Evolutionary conservation across 768 basidiomycete species (phyloP).

Genomic region (Rhodotorula sphaerocarpa): DNA sequence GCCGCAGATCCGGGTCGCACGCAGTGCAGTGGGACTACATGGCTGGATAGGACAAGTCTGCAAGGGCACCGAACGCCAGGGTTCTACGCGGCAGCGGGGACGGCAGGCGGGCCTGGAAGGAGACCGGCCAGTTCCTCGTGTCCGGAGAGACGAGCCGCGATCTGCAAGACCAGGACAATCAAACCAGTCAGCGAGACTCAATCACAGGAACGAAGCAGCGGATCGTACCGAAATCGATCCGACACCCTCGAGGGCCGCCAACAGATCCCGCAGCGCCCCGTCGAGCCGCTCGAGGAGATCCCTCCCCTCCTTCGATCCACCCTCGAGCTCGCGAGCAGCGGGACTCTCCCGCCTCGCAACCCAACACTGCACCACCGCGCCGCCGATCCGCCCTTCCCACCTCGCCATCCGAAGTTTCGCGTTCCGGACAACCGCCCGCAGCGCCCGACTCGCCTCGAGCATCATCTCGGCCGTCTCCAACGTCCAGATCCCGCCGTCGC

Average conservation of each 20-base stretch:
- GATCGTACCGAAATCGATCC: background rate
- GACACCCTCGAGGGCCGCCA: background rate
- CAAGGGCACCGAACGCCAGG: too few species aligned
- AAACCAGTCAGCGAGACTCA: too few species aligned
- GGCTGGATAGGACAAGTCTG: too few species aligned
- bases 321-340: background rate
- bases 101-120: too few species aligned
- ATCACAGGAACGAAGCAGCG: background rate
- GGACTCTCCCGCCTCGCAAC: slow-evolving; percentile 2
- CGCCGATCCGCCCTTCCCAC: slow-evolving; percentile 10
- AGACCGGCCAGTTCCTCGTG: too few species aligned
- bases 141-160: too few species aligned
- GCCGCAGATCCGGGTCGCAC: too few species aligned
- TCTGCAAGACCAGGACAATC: too few species aligned
- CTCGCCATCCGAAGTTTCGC: background rate
- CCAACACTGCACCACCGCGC: slow-evolving; percentile 11
- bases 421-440: background rate
- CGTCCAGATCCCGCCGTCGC: background rate
- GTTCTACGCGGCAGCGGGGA: too few species aligned
- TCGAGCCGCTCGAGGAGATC: background rate
- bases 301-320: background rate
- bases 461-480: slow-evolving; percentile 8
- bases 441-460: background rate
- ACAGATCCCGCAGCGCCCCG: slow-evolving; percentile 5
- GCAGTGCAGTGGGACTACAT: too few species aligned